Evolutionary conservation across 1,284 basidiomycete species (phyloP), one percentile per base, ranked within the genome.

Genomic region (Trichosporon coremiiforme): DNA sequence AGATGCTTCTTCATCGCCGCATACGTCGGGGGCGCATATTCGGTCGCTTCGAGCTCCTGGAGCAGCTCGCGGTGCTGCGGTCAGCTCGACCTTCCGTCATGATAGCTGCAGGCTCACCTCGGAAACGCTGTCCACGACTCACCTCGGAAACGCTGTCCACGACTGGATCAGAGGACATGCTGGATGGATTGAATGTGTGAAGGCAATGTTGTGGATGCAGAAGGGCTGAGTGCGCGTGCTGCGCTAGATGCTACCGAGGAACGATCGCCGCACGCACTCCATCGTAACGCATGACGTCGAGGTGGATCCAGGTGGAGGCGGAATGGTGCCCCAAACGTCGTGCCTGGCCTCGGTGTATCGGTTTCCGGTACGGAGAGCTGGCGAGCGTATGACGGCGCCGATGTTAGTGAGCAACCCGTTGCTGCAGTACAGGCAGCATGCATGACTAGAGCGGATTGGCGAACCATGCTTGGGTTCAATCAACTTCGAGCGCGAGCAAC

Each of bases 11-110:
- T 31, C 33, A 75, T 67, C 35, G 73, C 67, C 10, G 25, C 50
- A 36, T 73, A 41, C 6, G 74, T 72, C 9, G 74, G 74, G 13
- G 71, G 67, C 6, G 71, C 74, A 35, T 75, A 75, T 38, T 73
- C 72, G 31, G 70, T 57, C 5, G 65, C 68, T 22, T 71, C 55
- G 29, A 74, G 68, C 29, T 68, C 63, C 7, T 63, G 67, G 25
- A 68, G 66, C 38, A 74, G 71, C 53, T 64, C 45, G 36, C 66
- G 68, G 68, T 74, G 71, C 73, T 74, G 71, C 7, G 0, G 65
- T 57, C 17, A 57, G 65, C 33, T 35, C 25, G 25, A 25, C 25
- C 25, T 25, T 25, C 25, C 25, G 25, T 25, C 25, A 25, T 25
- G 25, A 25, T 25, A 25, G 25, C 25, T 25, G 25, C 25, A 25